phyloP scores from a whole-genome alignment of 75 land plant genomes.

The Cunninghamia lanceolata region DNA sequence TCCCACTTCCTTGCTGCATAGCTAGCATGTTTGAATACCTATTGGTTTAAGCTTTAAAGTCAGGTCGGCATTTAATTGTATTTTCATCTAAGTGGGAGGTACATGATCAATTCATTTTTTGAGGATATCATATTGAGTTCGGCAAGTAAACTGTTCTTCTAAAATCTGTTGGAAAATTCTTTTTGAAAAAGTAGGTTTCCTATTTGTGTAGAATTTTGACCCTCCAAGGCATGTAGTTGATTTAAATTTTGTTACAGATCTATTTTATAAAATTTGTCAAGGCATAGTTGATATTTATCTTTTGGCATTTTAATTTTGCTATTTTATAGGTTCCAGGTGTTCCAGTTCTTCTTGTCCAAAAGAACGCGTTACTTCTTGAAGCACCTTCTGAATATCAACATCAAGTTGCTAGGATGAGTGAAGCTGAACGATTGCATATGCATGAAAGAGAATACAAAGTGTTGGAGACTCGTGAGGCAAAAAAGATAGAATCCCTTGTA shows the following conservation, averaged over 20 bases:
- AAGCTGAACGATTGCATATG: slow-evolving; percentile 60
- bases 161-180: not conserved
- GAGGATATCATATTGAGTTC: not conserved
- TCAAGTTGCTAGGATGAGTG: slow-evolving; percentile 54
- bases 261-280: not conserved
- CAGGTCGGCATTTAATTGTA: not conserved
- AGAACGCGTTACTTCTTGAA: slow-evolving; percentile 70
- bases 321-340: slow-evolving; percentile 70
- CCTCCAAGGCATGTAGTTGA: not conserved
- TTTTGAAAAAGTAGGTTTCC: not conserved
- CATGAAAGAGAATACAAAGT: slow-evolving; percentile 47
- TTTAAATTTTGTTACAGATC: not conserved
- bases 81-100: not conserved
- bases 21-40: not conserved
- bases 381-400: slow-evolving; percentile 68
- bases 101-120: not conserved
- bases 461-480: slow-evolving; percentile 24
- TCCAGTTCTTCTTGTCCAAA: slow-evolving; percentile 65
- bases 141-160: not conserved
- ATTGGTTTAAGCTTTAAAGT: not conserved
- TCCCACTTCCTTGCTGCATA: not conserved
- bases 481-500: slow-evolving; percentile 19
- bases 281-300: not conserved
- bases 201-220: not conserved
- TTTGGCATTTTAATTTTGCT: not conserved